Percentiles rank a stretch among this genome's conserved stretches.
These are phyloP conservation scores for Gleditsia sinensis DNA, from an alignment of 306 rosid species.

Conservation along the genomic window DNA sequence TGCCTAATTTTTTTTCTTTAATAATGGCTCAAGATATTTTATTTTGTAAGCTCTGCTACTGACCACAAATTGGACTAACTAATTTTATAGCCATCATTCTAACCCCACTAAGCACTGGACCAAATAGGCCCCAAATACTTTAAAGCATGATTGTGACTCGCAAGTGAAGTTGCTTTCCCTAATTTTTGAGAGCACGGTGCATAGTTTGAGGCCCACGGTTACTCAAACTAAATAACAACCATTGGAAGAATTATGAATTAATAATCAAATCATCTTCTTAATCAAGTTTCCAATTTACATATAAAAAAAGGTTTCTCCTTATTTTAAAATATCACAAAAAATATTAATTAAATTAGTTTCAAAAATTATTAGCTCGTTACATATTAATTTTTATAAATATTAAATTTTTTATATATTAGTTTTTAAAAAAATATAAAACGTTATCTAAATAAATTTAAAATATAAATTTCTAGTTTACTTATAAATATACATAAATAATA, in stretches of 20 bases:
- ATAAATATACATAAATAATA: neutral
- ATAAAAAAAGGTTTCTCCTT: neutral
- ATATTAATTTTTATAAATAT: no score
- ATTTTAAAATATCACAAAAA: neutral
- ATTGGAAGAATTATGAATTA: neutral
- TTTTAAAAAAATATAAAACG: no score
- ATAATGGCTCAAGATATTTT: no score
- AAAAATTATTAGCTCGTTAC: no score
- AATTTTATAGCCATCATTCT: no score
- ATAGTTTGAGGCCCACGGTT: neutral
- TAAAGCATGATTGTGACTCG: neutral
- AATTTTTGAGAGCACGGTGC: neutral
- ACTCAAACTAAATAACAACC: neutral
- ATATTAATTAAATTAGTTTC: no score
- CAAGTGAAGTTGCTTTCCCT: neutral
- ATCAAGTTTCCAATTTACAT: neutral
- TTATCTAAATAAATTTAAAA: no score
- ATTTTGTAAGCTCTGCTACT: no score
- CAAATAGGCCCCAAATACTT: neutral
- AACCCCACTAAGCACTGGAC: neutral
- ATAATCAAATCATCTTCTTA: neutral
- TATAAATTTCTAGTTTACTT: neutral
- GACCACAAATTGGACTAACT: no score
- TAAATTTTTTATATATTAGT: no score
- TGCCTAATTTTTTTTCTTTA: no score